A percentile compares a stretch with the other conserved stretches of the same genome.
phyloP scores from a whole-genome alignment of 257 asterid species.

The Cordia subcordata region DNA sequence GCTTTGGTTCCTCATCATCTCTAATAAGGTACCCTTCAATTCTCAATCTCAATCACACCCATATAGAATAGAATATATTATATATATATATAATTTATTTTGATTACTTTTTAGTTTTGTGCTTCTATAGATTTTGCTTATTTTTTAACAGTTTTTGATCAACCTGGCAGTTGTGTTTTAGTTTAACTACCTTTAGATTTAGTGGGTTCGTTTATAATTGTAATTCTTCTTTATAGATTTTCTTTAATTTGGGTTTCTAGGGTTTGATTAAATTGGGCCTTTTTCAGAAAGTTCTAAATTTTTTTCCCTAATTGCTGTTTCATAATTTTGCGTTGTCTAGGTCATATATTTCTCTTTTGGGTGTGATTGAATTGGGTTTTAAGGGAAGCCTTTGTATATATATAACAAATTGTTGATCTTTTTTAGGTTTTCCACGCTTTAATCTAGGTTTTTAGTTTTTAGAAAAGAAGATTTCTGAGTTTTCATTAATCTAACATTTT shows the following conservation, averaged over 20 bases:
- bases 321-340: neutral
- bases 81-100: too few relatives aligned
- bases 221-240: too few relatives aligned
- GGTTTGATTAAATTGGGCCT: neutral
- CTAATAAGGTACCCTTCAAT: neutral
- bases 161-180: neutral
- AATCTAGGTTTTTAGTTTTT: slow-evolving; percentile 3
- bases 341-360: slow-evolving; percentile 19
- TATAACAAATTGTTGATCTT: neutral
- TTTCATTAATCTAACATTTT: too few relatives aligned
- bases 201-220: neutral
- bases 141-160: neutral
- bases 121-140: neutral
- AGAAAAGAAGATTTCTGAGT: slow-evolving; percentile 11
- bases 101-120: too few relatives aligned
- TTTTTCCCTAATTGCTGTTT: too few relatives aligned
- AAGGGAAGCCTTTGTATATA: neutral
- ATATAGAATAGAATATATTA: too few relatives aligned
- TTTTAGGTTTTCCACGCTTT: neutral
- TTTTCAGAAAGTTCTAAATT: neutral
- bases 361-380: slow-evolving; percentile 45
- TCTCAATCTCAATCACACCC: neutral
- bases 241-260: neutral
- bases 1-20: neutral
- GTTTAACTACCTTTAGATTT: neutral